A percentile compares a stretch with the other conserved stretches of the same genome.
Evolutionary conservation across 1,284 basidiomycete genomes (phyloP).

Genomic region (Boletus austroedulis): DNA sequence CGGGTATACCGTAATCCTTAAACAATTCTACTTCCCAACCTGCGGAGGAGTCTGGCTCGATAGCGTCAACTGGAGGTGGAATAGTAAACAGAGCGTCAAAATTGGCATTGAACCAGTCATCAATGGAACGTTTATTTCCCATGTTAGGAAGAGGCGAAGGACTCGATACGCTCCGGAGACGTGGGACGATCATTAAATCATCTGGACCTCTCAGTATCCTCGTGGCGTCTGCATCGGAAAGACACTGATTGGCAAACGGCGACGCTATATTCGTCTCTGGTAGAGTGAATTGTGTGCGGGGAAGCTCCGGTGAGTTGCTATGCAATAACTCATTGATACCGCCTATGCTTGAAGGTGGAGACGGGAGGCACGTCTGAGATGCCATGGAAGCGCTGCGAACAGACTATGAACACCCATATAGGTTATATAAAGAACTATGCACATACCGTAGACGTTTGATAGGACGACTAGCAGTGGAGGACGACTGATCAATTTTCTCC

Average conservation of each 20-base stretch:
- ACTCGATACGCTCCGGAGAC: constrained; percentile 31
- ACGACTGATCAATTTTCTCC: background rate
- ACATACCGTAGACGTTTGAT: constrained; percentile 32
- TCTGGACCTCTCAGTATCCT: constrained; percentile 25
- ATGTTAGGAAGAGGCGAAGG: constrained; percentile 19
- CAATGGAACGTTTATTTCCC: constrained; percentile 20
- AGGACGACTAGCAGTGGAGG: background rate
- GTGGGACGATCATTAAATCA: constrained; percentile 13
- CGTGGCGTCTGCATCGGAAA: constrained; percentile 31
- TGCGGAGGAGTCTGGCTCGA: constrained; percentile 16
- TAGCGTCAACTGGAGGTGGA: constrained; percentile 24
- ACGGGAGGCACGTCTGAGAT: constrained; percentile 14
- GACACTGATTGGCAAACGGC: constrained; percentile 31
- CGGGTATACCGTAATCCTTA: constrained; percentile 23
- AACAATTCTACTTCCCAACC: constrained; percentile 31
- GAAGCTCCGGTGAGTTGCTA: background rate
- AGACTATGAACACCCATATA: background rate
- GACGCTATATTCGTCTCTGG: background rate
- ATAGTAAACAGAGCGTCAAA: constrained; percentile 28
- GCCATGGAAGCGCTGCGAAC: constrained; percentile 3
- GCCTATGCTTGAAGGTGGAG: constrained; percentile 20
- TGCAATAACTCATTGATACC: constrained; percentile 1
- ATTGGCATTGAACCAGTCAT: constrained; percentile 30
- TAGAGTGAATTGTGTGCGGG: background rate
- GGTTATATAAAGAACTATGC: background rate